These are phyloP conservation scores for Avena insularis DNA, from an alignment of 176 grass and related monocot species.

Conservation along the genomic window DNA sequence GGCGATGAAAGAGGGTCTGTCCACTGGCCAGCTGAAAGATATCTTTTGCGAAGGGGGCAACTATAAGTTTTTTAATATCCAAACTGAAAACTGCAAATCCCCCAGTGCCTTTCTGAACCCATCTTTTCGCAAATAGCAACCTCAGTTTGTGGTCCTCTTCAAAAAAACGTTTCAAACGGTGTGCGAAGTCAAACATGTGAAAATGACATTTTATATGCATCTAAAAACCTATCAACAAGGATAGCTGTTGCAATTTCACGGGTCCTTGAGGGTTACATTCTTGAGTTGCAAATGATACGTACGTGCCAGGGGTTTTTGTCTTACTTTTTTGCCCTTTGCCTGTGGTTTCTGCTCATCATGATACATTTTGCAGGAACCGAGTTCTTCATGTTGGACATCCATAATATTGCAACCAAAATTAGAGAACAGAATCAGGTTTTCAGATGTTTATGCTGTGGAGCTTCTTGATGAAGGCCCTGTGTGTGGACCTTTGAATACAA, in stretches of 20 bases:
- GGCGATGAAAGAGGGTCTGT: not conserved
- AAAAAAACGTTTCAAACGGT: not conserved
- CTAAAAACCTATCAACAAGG: not conserved
- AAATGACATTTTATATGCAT: constrained; percentile 28
- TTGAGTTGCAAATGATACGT: constrained; percentile 28
- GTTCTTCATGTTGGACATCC: constrained; percentile 58
- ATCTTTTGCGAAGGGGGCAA: not conserved
- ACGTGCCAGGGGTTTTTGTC: not conserved
- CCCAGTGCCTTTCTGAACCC: not conserved
- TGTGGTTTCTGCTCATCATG: constrained; percentile 1
- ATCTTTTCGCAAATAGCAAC: not conserved
- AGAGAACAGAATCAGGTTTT: constrained; percentile 60
- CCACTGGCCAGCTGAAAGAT: constrained; percentile 14
- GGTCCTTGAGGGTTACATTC: constrained; percentile 9
- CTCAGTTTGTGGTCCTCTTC: not conserved
- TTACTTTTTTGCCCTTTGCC: not conserved
- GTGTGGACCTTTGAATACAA: constrained; percentile 55
- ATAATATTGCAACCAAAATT: constrained; percentile 54
- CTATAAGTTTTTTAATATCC: not conserved
- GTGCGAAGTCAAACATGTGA: not conserved
- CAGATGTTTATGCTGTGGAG: constrained; percentile 86
- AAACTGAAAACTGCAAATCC: constrained; percentile 18
- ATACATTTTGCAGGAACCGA: constrained; percentile 51
- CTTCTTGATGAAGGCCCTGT: constrained; percentile 65
- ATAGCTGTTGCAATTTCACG: not conserved